Conservation (phyloP, 1,284 basidiomycete species). For the Pulveroboletus sp. region DNA sequence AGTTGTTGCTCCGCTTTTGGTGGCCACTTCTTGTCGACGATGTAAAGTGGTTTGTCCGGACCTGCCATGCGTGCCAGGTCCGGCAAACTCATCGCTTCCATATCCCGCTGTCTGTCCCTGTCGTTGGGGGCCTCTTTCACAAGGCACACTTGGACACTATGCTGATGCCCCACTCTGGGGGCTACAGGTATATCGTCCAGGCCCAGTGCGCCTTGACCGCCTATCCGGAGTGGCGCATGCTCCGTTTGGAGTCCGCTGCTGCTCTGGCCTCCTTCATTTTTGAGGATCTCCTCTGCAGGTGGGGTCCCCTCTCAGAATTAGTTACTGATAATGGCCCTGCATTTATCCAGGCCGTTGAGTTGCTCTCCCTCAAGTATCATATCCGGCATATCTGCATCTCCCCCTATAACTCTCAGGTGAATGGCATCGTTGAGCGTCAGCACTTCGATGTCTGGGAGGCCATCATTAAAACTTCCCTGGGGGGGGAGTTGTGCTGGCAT, state of each 20-base stretch:
- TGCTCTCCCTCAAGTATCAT: no score
- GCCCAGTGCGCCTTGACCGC: no score
- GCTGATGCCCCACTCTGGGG: no score
- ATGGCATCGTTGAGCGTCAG: no score
- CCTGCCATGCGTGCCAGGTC: neutral
- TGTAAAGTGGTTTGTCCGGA: neutral
- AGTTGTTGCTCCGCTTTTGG: neutral
- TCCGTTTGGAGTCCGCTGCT: neutral
- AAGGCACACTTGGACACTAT: neutral
- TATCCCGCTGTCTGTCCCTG: no score
- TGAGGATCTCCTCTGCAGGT: neutral
- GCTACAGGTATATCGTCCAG: no score
- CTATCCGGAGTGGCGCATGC: neutral
- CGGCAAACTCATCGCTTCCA: neutral
- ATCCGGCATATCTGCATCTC: no score
- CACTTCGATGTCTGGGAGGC: no score
- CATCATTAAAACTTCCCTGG: no score
- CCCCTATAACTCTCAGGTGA: no score
- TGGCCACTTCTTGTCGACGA: neutral
- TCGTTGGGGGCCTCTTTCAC: no score
- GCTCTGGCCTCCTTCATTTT: neutral
- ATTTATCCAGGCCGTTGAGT: no score
- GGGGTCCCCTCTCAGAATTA: neutral
- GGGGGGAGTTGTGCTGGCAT: neutral
- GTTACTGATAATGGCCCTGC: neutral